Conservation (phyloP, 306 rosid species). For the Dryas drummondii region DNA sequence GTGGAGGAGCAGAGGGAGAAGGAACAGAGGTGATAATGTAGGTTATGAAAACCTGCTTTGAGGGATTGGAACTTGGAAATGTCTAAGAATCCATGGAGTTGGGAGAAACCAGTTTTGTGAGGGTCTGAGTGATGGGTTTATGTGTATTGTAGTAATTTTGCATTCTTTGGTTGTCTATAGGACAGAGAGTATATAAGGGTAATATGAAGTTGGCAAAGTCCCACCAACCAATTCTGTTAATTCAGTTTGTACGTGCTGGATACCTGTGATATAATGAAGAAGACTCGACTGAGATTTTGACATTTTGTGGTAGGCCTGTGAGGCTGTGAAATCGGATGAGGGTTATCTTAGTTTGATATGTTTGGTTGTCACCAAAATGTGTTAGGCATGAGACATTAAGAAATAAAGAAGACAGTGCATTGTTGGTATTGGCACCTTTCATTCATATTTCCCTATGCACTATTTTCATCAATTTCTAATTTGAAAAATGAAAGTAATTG, state of each 20-base stretch:
- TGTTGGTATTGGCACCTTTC: too few relatives aligned
- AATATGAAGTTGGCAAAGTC: background rate
- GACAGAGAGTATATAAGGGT: background rate
- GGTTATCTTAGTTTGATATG: background rate
- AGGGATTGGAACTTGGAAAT: constrained; percentile 26
- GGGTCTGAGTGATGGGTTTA: background rate
- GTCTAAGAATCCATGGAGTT: constrained; percentile 22
- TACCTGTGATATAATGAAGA: background rate
- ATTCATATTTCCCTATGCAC: too few relatives aligned
- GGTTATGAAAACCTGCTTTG: constrained; percentile 25
- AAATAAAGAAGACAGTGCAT: too few relatives aligned
- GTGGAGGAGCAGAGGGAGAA: constrained; percentile 51
- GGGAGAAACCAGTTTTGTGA: constrained; percentile 33
- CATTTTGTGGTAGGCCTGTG: background rate
- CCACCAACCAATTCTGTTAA: background rate
- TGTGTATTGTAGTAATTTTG: background rate
- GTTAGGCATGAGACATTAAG: too few relatives aligned
- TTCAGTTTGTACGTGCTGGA: constrained; percentile 11
- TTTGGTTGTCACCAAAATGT: background rate
- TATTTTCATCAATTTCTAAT: too few relatives aligned
- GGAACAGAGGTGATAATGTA: constrained; percentile 37
- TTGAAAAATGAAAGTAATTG: too few relatives aligned
- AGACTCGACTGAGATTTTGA: background rate
- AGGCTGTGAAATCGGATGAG: too few relatives aligned
- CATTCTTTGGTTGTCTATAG: constrained; percentile 7